phyloP scores from a whole-genome alignment of 495 filamentous ascomycete genomes.

The Paragyromitra xinjiangensis region DNA sequence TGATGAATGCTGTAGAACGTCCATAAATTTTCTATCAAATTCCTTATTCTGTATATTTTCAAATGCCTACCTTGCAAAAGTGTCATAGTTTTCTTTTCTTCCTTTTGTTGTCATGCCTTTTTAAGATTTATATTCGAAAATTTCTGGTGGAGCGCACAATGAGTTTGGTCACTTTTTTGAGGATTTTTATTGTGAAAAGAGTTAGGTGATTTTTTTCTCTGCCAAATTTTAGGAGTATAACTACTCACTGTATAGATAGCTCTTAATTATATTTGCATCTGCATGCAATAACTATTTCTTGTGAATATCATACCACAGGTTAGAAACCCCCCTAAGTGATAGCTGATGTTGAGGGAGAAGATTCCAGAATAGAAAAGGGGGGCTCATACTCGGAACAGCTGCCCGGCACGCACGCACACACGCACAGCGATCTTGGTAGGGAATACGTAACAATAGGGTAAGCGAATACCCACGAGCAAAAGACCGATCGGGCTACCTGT shows the following conservation, averaged over 20 bases:
- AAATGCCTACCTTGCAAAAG: not conserved
- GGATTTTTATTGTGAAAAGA: not conserved
- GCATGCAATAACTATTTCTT: no score
- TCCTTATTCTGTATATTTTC: not conserved
- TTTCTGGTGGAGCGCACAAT: not conserved
- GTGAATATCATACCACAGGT: no score
- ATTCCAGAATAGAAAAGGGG: no score
- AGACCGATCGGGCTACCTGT: no score
- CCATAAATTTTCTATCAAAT: slow-evolving; percentile 19
- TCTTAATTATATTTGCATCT: not conserved
- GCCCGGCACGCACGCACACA: no score
- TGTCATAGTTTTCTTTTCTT: not conserved
- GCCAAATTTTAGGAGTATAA: not conserved
- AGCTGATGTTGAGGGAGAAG: no score
- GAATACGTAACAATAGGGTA: no score
- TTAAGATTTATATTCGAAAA: not conserved
- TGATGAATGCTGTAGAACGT: slow-evolving; percentile 43
- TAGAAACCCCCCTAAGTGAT: no score
- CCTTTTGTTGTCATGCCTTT: not conserved
- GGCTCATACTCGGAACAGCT: no score
- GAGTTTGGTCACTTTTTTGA: slow-evolving; percentile 3
- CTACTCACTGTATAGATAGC: not conserved
- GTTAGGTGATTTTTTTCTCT: slow-evolving; percentile 6
- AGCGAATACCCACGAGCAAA: no score
- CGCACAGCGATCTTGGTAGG: no score